These are phyloP conservation scores for Durio zibethinus DNA, from an alignment of 345 rosid genomes.

Conservation along the genomic window DNA sequence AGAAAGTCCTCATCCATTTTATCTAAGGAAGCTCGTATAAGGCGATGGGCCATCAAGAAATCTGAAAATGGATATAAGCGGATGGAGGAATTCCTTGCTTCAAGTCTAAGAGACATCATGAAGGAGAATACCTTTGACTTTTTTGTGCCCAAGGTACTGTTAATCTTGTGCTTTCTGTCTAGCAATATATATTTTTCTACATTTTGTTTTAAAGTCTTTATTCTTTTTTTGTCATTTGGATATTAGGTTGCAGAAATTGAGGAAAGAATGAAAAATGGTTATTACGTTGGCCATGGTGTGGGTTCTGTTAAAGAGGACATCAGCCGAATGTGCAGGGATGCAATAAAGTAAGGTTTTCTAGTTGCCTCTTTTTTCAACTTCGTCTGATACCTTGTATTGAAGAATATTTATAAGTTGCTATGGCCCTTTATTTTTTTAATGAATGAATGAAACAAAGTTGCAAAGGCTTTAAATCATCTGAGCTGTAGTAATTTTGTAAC, in stretches of 20 bases:
- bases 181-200: conserved; percentile 6
- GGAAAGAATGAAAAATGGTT: conserved; percentile 75
- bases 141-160: conserved; percentile 79
- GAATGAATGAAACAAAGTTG: no score
- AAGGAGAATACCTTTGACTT: conserved; percentile 82
- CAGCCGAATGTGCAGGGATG: conserved; percentile 97
- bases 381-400: neutral
- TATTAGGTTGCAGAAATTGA: conserved; percentile 86
- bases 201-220: conserved; percentile 19
- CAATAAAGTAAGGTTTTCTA: conserved; percentile 69
- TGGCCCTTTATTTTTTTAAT: no score
- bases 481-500: conserved; percentile 6
- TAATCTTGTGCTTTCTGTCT: conserved; percentile 10
- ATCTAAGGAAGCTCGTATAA: conserved; percentile 93
- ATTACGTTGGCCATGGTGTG: conserved; percentile 81
- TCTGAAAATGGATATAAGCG: conserved; percentile 82
- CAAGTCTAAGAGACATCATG: conserved; percentile 89
- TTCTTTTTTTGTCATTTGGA: conserved; percentile 18
- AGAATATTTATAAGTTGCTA: neutral
- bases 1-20: conserved; percentile 83
- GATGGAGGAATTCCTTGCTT: conserved; percentile 90
- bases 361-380: neutral
- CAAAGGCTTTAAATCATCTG: neutral
- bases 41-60: conserved; percentile 91
- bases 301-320: conserved; percentile 90